Evolutionary conservation across 495 filamentous ascomycete species (phyloP).

Genomic region (Hypomontagnella monticulosa): DNA sequence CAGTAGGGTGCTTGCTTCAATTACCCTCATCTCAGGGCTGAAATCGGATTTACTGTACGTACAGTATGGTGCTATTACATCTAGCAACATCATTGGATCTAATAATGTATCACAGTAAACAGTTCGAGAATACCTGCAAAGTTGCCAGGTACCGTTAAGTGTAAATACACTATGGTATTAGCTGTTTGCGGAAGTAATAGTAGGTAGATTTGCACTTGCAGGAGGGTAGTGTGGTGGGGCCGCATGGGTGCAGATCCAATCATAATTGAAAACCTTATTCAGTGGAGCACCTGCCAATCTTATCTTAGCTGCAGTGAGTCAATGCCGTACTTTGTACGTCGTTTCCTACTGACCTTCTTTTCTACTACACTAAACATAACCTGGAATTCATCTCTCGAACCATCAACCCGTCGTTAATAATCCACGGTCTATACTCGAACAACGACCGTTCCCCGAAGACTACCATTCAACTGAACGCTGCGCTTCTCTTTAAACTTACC

Average conservation of each 20-base stretch:
- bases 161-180: conserved; percentile 15
- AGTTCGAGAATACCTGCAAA: too few species aligned
- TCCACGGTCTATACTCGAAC: not conserved
- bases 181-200: conserved; percentile 11
- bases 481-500: not conserved
- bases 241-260: conserved; percentile 26
- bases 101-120: too few species aligned
- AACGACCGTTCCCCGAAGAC: not conserved
- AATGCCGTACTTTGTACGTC: conserved; percentile 26
- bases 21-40: too few species aligned
- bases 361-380: conserved; percentile 3
- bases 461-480: not conserved
- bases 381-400: not conserved
- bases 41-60: too few species aligned
- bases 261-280: conserved; percentile 31
- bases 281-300: conserved; percentile 21
- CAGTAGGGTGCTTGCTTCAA: too few species aligned
- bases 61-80: too few species aligned
- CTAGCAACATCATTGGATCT: too few species aligned
- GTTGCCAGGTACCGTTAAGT: too few species aligned
- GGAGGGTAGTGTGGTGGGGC: not conserved
- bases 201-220: not conserved
- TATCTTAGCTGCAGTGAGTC: conserved; percentile 31
- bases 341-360: conserved; percentile 5
- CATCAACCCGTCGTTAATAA: not conserved